These are phyloP conservation scores for Xylaria sp. DNA, from an alignment of 2,329 filamentous ascomycete genomes.

Conservation along the genomic window DNA sequence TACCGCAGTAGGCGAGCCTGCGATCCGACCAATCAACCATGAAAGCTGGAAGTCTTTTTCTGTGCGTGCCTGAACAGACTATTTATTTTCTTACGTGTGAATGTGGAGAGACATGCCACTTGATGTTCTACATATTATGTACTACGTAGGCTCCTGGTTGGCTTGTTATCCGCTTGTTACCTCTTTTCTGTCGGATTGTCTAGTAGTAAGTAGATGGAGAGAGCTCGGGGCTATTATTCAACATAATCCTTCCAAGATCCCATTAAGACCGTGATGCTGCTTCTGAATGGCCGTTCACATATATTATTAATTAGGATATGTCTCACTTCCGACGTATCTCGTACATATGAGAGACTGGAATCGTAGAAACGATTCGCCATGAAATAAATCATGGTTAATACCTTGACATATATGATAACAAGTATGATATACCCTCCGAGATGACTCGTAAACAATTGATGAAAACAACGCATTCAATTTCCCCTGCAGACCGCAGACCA, in stretches of 20 bases:
- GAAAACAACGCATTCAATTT: conserved; percentile 4
- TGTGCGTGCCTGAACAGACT: conserved; percentile 13
- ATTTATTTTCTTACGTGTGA: conserved; percentile 26
- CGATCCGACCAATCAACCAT: conserved; percentile 22
- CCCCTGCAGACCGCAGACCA: conserved; percentile 1
- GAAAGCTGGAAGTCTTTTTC: not conserved
- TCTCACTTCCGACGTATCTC: not conserved
- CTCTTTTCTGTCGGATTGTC: not conserved
- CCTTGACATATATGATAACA: conserved; percentile 9
- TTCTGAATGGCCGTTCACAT: not conserved
- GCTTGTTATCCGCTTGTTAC: not conserved
- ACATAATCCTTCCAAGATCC: not conserved
- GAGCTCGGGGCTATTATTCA: not conserved
- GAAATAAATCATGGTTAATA: not conserved
- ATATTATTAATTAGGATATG: not conserved
- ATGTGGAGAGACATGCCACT: not conserved
- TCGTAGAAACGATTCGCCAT: conserved; percentile 1
- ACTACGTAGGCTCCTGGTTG: conserved; percentile 8
- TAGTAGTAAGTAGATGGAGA: not conserved
- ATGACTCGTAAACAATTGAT: not conserved
- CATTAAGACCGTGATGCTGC: not conserved
- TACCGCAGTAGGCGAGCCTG: conserved; percentile 11
- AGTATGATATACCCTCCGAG: not conserved
- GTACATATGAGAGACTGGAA: not conserved
- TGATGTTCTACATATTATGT: too few species aligned